Conservation (phyloP, 371 early-diverging fungal species). For the Rhizopus sp. region DNA sequence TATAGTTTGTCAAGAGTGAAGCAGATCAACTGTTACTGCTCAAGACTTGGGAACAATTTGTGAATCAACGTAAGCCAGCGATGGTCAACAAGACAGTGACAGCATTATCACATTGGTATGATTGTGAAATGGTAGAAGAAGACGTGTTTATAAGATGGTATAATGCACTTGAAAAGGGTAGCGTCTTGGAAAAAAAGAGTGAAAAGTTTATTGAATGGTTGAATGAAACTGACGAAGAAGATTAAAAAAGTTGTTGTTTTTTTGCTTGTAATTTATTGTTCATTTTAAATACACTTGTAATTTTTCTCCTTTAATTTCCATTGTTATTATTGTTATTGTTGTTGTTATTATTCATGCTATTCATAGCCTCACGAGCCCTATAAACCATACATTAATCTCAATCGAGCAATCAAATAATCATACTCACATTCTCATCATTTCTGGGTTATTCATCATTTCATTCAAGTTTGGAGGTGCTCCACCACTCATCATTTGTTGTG, state of each 20-base stretch:
- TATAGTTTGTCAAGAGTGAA: constrained; percentile 59
- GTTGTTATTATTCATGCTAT: neutral
- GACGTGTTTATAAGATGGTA: constrained; percentile 71
- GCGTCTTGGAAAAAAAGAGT: constrained; percentile 61
- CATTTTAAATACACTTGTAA: no score
- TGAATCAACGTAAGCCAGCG: constrained; percentile 50
- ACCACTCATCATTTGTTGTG: constrained; percentile 74
- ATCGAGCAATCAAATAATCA: neutral
- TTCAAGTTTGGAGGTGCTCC: constrained; percentile 59
- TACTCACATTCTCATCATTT: constrained; percentile 72
- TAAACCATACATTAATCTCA: neutral
- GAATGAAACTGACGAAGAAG: constrained; percentile 66
- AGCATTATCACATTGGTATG: constrained; percentile 68
- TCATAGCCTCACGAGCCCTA: constrained; percentile 78
- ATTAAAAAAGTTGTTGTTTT: constrained; percentile 4
- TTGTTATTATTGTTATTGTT: constrained; percentile 2
- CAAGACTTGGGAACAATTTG: constrained; percentile 66
- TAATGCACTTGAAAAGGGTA: constrained; percentile 45
- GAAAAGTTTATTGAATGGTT: constrained; percentile 71
- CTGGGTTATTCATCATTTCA: constrained; percentile 80
- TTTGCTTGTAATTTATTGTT: neutral
- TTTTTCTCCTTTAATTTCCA: neutral
- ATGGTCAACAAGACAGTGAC: constrained; percentile 54
- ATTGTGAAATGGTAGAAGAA: constrained; percentile 73
- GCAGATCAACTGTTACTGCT: constrained; percentile 65